Conservation (phyloP, 495 filamentous ascomycete genomes). For the Xylaria flabelliformis region DNA sequence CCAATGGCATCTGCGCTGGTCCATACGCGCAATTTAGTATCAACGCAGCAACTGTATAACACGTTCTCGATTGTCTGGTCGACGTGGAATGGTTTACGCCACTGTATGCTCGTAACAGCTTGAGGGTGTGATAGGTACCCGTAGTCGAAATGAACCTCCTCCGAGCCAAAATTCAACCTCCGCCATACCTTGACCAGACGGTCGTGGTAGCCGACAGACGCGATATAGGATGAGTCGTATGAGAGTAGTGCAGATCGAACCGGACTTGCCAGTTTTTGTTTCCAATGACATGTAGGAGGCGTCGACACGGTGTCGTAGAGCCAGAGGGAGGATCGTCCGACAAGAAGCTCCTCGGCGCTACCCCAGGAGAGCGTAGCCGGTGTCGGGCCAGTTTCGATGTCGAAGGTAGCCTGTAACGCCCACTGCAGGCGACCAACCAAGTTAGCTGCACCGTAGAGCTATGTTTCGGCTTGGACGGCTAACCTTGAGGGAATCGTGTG, state of each 20-base stretch:
- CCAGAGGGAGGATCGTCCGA: constrained; percentile 72
- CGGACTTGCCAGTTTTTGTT: constrained; percentile 71
- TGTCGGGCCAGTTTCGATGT: constrained; percentile 50
- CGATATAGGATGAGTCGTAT: constrained; percentile 82
- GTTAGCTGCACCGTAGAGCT: constrained; percentile 21
- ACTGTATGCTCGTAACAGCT: constrained; percentile 81
- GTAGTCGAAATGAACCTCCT: constrained; percentile 88
- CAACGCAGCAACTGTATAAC: constrained; percentile 91
- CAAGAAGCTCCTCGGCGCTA: constrained; percentile 77
- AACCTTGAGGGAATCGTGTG: constrained; percentile 73
- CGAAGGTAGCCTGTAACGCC: constrained; percentile 55
- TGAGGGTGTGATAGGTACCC: constrained; percentile 86
- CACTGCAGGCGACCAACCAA: constrained; percentile 48
- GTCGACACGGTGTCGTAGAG: constrained; percentile 68
- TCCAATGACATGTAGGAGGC: constrained; percentile 70
- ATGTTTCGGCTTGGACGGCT: constrained; percentile 2
- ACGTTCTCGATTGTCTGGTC: constrained; percentile 86
- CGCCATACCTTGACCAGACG: constrained; percentile 92
- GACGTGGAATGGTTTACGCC: constrained; percentile 75
- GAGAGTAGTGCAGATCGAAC: constrained; percentile 82
- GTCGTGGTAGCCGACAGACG: constrained; percentile 80
- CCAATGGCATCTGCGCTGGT: constrained; percentile 76
- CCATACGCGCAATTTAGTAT: constrained; percentile 85
- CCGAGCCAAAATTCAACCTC: constrained; percentile 80
- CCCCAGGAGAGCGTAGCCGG: constrained; percentile 85